Evolutionary conservation across 1,284 basidiomycete genomes (phyloP), one percentile per base, ranked within the genome.

Genomic region (Athelia sp.): DNA sequence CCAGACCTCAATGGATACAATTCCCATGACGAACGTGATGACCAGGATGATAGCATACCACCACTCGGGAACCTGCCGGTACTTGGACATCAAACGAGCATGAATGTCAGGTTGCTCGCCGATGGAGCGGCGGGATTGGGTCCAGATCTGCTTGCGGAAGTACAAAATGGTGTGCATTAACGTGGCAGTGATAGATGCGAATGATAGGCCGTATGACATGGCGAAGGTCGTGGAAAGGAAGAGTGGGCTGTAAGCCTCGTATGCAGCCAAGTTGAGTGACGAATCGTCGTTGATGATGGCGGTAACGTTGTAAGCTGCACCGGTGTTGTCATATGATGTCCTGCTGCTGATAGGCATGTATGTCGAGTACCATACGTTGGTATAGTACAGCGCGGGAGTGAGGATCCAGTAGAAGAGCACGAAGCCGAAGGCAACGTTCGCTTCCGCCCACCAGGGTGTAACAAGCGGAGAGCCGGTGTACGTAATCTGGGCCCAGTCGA

Each of bases 51-150:
- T 74, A 0, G 75, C 69, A 56, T 78, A 78, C 73, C 82, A 88
- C 85, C 86, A 90, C 54, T 87, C 78, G 0, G 88, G 87, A 0
- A 90, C 86, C 62, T 85, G 81, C 2, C 68, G 72, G 66, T 96
- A 96, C 50, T 75, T 75, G 11, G 81, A 67, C 91, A 95, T 94
- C 24, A 94, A 71, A n/a, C 81, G 73, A 17, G 82, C 81, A 64
- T 96, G 93, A 47, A 96, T 84, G 69, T 96, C 93, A 8, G 90
- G 87, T 56, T 89, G 83, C 59, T 92, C 89, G 45, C 76, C 62
- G 59, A 86, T 73, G 11, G 82, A 76, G 26, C 79, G 74, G 22
- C 89, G 70, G 0, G 83, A 74, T 53, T 82, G 80, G 10, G 71
- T 68, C 75, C 81, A 83, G 51, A 94, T 87, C 57, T 85, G 79